A percentile compares a stretch with the other conserved stretches of the same genome.
These are phyloP conservation scores for Teratosphaeria viscida DNA, from an alignment of 2,329 filamentous ascomycete genomes.

Conservation along the genomic window DNA sequence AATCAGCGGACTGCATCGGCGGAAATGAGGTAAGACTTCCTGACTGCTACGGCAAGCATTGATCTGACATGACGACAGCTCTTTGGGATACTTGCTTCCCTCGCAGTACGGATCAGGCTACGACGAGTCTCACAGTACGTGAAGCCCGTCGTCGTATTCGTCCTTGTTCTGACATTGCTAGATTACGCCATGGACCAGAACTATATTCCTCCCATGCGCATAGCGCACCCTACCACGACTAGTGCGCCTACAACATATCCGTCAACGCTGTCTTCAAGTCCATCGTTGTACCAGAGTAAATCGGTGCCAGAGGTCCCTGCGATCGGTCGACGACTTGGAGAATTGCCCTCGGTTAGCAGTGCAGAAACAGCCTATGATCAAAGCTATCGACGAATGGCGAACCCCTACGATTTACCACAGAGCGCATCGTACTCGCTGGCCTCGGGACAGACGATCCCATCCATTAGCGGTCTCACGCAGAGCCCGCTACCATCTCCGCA, in stretches of 20 bases:
- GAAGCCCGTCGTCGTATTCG: not conserved
- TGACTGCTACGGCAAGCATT: not conserved
- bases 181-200: slow-evolving; percentile 23
- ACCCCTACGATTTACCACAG: slow-evolving; percentile 17
- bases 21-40: slow-evolving; percentile 25
- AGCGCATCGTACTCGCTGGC: slow-evolving; percentile 18
- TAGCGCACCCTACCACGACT: slow-evolving; percentile 19
- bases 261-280: slow-evolving; percentile 20
- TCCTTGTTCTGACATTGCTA: slow-evolving; percentile 2
- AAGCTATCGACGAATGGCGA: slow-evolving; percentile 19
- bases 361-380: slow-evolving; percentile 15
- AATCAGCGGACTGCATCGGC: slow-evolving; percentile 17
- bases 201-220: slow-evolving; percentile 24
- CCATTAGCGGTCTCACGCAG: slow-evolving; percentile 25
- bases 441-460: slow-evolving; percentile 20
- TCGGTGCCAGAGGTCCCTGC: slow-evolving; percentile 10
- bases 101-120: slow-evolving; percentile 23
- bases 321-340: slow-evolving; percentile 14
- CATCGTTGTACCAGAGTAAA: slow-evolving; percentile 21
- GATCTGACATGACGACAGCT: slow-evolving; percentile 17
- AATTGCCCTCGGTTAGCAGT: slow-evolving; percentile 10
- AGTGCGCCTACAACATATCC: slow-evolving; percentile 15
- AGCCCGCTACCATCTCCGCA: slow-evolving; percentile 23
- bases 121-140: slow-evolving; percentile 24
- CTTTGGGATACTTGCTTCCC: slow-evolving; percentile 26